Evolutionary conservation across 495 filamentous ascomycete species (phyloP).

Genomic region (Cairneyella variabilis): DNA sequence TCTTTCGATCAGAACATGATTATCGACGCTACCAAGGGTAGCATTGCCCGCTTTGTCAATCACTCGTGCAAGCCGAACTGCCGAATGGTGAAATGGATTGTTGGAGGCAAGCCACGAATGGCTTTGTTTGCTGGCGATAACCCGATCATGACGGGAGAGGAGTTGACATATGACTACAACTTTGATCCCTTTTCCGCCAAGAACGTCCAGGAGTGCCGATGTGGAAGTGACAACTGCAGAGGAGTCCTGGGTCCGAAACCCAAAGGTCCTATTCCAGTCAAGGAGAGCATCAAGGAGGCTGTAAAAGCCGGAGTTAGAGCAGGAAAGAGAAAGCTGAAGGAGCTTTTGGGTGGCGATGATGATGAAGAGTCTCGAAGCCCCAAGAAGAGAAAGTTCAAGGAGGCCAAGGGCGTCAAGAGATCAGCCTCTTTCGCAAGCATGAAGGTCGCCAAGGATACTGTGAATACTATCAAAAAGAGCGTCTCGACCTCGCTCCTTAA

Average conservation of each 20-base stretch:
- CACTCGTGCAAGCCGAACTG: slow-evolving; percentile 98
- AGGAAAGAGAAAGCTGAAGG: slow-evolving; percentile 39
- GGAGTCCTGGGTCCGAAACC: slow-evolving; percentile 74
- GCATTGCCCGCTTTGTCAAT: slow-evolving; percentile 96
- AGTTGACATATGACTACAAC: slow-evolving; percentile 99
- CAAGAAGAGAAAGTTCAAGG: slow-evolving; percentile 40
- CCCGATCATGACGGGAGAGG: slow-evolving; percentile 88
- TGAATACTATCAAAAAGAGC: slow-evolving; percentile 23
- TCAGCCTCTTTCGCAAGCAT: slow-evolving; percentile 21
- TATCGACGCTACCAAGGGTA: slow-evolving; percentile 92
- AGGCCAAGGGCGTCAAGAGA: slow-evolving; percentile 31
- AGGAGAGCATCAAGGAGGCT: slow-evolving; percentile 40
- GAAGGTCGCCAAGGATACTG: slow-evolving; percentile 19
- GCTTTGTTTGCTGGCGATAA: slow-evolving; percentile 89
- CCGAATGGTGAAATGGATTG: slow-evolving; percentile 94
- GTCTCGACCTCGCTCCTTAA: slow-evolving; percentile 16
- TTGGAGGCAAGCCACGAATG: slow-evolving; percentile 93
- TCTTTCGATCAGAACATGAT: slow-evolving; percentile 98
- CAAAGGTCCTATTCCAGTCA: slow-evolving; percentile 44
- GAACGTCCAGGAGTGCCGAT: slow-evolving; percentile 80
- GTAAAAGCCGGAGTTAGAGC: slow-evolving; percentile 30
- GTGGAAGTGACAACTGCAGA: slow-evolving; percentile 71
- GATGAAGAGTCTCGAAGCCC: slow-evolving; percentile 24
- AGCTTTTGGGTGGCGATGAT: slow-evolving; percentile 31
- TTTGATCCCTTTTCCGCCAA: slow-evolving; percentile 86